Evolutionary conservation across 352 stramenopile genomes (phyloP), one percentile per base, ranked within the genome.

Genomic region (Pythium periplocum): DNA sequence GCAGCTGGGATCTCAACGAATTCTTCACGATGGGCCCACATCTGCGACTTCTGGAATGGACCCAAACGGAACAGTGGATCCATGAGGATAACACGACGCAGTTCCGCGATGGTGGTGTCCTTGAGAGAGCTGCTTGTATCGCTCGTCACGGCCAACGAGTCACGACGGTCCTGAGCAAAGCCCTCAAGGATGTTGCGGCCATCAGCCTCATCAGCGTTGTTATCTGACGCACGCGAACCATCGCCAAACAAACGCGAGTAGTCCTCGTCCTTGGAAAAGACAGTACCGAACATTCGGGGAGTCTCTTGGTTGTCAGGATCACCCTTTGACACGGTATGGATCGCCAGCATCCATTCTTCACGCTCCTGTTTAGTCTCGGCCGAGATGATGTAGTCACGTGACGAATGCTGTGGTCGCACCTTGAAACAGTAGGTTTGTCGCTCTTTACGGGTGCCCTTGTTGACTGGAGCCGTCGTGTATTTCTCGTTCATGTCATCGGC

Each of bases 331-430:
- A 94, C 81, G 6, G 83, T 86, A 39, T 84, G 73, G 44, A 94
- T 91, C 2, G 83, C 83, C 34, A 90, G 68, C 84, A 95, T 93
- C 84, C 84, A 95, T 55, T 92, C 84, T 52, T 95, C 84, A n/a
- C 84, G 84, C 51, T 91, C 80, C 69, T 95, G 84, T 63, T 95
- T 95, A 1, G 84, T 95, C 45, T 90, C 80, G 7, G 84, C 82
- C 43, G 69, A 79, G 61, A 95, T 90, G 55, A 91, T 83, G 57
- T 91, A 94, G 38, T 92, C 80, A 40, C 80, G 76, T 26, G 74
- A 86, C 46, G 79, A 90, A 49, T 82, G 87, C 53, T 78, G 73
- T 4, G 79, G 77, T 3, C 73, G 71, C 34, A 94, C 77, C 49
- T 95, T 95, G 53, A 95, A 95, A 55, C 84, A 92, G 68, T 71